Conservation (phyloP, 345 rosid genomes). For the Heritiera fomes region DNA sequence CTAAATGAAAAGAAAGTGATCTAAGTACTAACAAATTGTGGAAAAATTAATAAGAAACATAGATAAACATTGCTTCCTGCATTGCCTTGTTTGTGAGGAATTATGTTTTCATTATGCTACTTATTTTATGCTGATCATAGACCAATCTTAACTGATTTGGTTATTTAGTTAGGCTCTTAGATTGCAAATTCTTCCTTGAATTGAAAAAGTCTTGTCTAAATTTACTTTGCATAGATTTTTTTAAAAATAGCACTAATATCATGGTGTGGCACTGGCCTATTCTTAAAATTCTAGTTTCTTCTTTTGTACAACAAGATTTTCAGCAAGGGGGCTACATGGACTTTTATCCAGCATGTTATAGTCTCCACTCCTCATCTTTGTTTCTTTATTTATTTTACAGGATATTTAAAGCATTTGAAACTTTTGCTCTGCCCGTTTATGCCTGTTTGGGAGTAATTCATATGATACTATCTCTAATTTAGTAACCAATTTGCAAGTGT, state of each 20-base stretch:
- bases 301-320: neutral
- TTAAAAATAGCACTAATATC: neutral
- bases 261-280: neutral
- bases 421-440: neutral
- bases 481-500: neutral
- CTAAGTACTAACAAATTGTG: neutral
- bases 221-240: neutral
- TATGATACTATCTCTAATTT: neutral
- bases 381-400: neutral
- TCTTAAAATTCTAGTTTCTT: neutral
- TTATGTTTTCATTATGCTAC: neutral
- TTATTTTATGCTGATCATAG: neutral
- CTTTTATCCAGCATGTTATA: neutral
- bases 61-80: neutral
- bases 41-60: neutral
- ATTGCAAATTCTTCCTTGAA: constrained; percentile 2
- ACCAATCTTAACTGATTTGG: neutral
- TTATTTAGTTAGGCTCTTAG: neutral
- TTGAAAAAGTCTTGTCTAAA: neutral
- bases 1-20: neutral
- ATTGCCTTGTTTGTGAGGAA: neutral
- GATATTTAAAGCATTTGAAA: neutral
- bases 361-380: neutral
- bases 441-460: neutral
- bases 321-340: neutral